Percentiles rank a stretch among this genome's conserved stretches.
phyloP scores from a whole-genome alignment of 352 stramenopile genomes.

The Phytopythium chamaehyphon region DNA sequence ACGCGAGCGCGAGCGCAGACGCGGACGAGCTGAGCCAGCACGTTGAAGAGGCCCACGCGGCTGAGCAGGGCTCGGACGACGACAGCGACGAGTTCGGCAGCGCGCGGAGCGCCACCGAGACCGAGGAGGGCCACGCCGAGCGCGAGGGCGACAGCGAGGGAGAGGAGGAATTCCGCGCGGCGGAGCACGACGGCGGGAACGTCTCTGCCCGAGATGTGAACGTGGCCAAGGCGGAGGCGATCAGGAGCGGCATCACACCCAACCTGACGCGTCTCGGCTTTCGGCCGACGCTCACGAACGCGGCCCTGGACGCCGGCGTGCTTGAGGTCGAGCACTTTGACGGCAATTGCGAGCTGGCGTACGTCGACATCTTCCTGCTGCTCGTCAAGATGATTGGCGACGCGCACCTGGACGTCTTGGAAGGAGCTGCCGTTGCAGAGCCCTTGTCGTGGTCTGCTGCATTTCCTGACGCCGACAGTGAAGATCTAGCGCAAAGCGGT shows the following conservation, averaged over 20 bases:
- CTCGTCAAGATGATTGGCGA: slow-evolving; percentile 74
- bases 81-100: background rate
- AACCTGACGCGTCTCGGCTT: slow-evolving; percentile 53
- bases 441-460: background rate
- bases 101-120: background rate
- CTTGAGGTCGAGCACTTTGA: slow-evolving; percentile 69
- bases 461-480: background rate
- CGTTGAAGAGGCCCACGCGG: too few relatives aligned
- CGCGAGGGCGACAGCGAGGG: background rate
- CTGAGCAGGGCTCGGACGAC: background rate
- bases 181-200: slow-evolving; percentile 3
- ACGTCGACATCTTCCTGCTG: slow-evolving; percentile 79
- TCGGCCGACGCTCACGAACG: slow-evolving; percentile 27
- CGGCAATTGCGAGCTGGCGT: slow-evolving; percentile 65
- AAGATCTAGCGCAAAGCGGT: background rate
- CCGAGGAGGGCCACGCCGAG: background rate
- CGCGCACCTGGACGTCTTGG: slow-evolving; percentile 51
- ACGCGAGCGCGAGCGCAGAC: background rate
- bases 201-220: slow-evolving; percentile 62
- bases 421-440: background rate
- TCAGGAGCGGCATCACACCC: slow-evolving; percentile 48
- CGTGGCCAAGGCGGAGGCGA: slow-evolving; percentile 50
- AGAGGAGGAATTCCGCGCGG: background rate
- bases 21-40: background rate
- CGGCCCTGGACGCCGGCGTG: slow-evolving; percentile 53